phyloP scores from a whole-genome alignment of 176 grass and related monocot species.

The Oryza officinalis region DNA sequence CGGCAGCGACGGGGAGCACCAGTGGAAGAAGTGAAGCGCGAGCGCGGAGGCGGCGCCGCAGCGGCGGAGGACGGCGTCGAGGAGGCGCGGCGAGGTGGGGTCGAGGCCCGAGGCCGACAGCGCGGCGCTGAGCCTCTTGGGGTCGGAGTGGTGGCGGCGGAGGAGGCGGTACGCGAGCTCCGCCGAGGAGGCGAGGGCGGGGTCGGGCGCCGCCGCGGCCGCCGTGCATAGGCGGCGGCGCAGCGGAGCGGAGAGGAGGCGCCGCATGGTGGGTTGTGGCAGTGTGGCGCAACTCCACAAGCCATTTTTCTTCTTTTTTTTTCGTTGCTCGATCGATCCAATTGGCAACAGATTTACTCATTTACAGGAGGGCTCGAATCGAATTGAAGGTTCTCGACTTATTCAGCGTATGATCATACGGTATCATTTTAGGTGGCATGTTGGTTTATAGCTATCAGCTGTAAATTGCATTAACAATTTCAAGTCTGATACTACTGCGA shows the following conservation, averaged over 20 bases:
- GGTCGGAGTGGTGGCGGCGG: slow-evolving; percentile 56
- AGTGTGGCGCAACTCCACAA: too few species aligned
- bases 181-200: slow-evolving; percentile 40
- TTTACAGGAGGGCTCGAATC: too few species aligned
- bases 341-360: too few species aligned
- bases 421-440: too few species aligned
- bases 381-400: too few species aligned
- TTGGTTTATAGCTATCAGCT: too few species aligned
- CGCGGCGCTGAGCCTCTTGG: slow-evolving; percentile 49
- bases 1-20: slow-evolving; percentile 61
- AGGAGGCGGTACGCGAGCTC: slow-evolving; percentile 66
- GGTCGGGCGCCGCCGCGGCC: slow-evolving; percentile 33
- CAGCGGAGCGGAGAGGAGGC: slow-evolving; percentile 21
- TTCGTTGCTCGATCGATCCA: too few species aligned
- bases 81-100: slow-evolving; percentile 56
- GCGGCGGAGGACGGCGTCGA: slow-evolving; percentile 65
- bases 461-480: too few species aligned
- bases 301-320: too few species aligned
- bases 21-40: slow-evolving; percentile 68
- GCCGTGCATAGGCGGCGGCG: slow-evolving; percentile 34
- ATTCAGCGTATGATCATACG: too few species aligned
- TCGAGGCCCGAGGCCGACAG: slow-evolving; percentile 57
- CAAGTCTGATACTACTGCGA: too few species aligned
- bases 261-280: slow-evolving; percentile 2
- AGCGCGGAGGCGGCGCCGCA: slow-evolving; percentile 62